Base-by-base conservation (phyloP, 2,329 filamentous ascomycete species). In the Botrytis cinerea region DNA sequence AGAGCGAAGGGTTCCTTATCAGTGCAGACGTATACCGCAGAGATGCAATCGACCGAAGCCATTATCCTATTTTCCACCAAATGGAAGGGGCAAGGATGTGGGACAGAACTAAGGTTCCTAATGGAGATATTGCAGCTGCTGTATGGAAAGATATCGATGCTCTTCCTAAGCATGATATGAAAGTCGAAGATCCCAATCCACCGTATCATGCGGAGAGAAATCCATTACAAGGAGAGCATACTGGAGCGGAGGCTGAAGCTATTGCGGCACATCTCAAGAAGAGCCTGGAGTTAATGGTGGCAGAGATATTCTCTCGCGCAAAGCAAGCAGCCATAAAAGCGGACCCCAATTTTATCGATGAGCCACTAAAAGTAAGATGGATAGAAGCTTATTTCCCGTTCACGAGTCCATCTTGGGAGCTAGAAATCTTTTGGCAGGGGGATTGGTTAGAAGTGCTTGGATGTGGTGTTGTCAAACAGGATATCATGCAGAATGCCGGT, bases 321-420 rank as follows among this genome's bases (percentile, higher is more conserved):
- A 90, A 90, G 80, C 86, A 86, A 68, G 93, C 92, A 7, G 88
- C 90, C 10, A 83, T 86, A 25, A 82, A 81, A 18, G 84, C 84
- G 8, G 85, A 88, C 68, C 84, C 85, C 8, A 79, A 84, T 71
- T 85, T 84, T 76, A 81, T 84, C 32, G 86, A 89, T 68, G 92
- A 97, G 79, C 93, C 94, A 7, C 85, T 98, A 57, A 91, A 90
- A 78, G 91, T 98, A 79, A 90, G 96, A 77, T 99, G 96, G 96
- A 91, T 98, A 12, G 95, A 98, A 82, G 94, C 96, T 1, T 98
- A 96, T 83, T 99, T 99, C 84, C 96, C 96, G 57, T 98, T 98
- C 82, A 99, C 96, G 0, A 95, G 91, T 73, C 96, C 96, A 0
- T 96, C 92, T 10, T 99, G 94, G 93, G 96, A 99, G 82, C 87